Percentiles rank a stretch among this genome's conserved stretches.
phyloP scores from a whole-genome alignment of 768 basidiomycete genomes.

The Krasilnikovozyma curviuscula region DNA sequence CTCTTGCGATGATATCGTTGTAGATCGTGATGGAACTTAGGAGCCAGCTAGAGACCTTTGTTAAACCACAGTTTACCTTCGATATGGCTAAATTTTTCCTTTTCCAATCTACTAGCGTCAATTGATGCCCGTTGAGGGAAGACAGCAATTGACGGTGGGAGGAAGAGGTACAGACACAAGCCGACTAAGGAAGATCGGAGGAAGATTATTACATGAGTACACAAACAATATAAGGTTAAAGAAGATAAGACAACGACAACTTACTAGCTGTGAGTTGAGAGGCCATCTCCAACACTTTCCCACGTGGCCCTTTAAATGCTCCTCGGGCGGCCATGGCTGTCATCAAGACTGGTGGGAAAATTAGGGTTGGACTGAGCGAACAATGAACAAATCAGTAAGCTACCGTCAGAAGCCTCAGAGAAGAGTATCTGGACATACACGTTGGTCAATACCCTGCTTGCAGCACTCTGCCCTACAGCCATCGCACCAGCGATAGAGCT shows the following conservation, averaged over 20 bases:
- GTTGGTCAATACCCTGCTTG: slow-evolving; percentile 27
- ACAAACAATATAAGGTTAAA: not conserved
- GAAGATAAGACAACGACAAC: slow-evolving; percentile 1
- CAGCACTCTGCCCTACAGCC: slow-evolving; percentile 29
- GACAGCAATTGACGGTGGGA: slow-evolving; percentile 29
- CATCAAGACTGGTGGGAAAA: slow-evolving; percentile 29
- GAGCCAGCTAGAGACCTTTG: too few species aligned
- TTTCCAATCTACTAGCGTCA: slow-evolving; percentile 25
- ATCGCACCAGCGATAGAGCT: slow-evolving; percentile 25
- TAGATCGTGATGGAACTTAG: slow-evolving; percentile 17
- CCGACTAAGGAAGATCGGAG: slow-evolving; percentile 18
- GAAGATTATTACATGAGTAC: not conserved
- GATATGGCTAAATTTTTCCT: slow-evolving; percentile 6
- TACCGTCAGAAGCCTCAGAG: not conserved
- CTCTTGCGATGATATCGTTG: too few species aligned
- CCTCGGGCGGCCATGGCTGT: slow-evolving; percentile 24
- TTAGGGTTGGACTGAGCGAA: slow-evolving; percentile 25
- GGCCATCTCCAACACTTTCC: slow-evolving; percentile 16
- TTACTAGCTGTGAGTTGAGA: slow-evolving; percentile 24
- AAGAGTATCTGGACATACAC: slow-evolving; percentile 19
- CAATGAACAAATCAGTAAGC: not conserved
- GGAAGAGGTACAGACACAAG: slow-evolving; percentile 26
- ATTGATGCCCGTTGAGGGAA: slow-evolving; percentile 28
- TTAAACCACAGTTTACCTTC: too few species aligned
- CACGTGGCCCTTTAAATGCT: slow-evolving; percentile 24